Evolutionary conservation across 306 rosid species (phyloP), one percentile per base, ranked within the genome.

Genomic region (Castanea mollissima): DNA sequence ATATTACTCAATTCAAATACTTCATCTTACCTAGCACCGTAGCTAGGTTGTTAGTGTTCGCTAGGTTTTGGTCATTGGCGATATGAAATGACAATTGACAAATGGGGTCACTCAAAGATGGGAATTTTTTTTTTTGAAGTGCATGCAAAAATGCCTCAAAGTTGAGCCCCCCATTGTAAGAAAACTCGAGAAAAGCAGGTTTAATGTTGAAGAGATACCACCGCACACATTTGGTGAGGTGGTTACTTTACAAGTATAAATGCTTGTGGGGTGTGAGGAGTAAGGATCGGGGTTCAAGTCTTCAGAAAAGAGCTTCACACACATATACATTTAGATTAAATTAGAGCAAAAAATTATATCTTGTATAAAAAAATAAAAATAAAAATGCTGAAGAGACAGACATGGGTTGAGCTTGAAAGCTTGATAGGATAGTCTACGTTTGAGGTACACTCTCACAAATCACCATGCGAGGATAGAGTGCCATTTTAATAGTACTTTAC

Each of bases 21-120:
- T 23, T 4, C 54, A 15, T 5, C 68, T 62, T 62, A 27, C 19
- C 15, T 15, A 13, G 44, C 70, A 64, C 20, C 3, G 31, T 5
- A 31, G 70, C 11, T 38, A 38, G 46, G 46, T 38, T 19, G 80
- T 44, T 57, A 79, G 82, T 80, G 81, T 78, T 74, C 82, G n/a
- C 65, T n/a, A 49, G 59, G 82, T 69, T 55, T 71, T 32, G 56
- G n/a, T 60, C 44, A 56, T 38, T 67, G 27, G 55, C 25, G 29
- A 52, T 31, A 46, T 35, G n/a, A 21, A 55, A 38, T 52, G 62
- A 27, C 60, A 23, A 52, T 65, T 35, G 74, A 76, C 18, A 67
- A 85, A 74, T 10, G 83, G 77, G 89, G 91, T 71, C 88, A 86
- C 85, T 81, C 23, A 2, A 49, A 73, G 74, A 82, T n/a, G 78